Evolutionary conservation across 106 monocot species (phyloP), one percentile per base, ranked within the genome.

Genomic region (Triglochin maritima): DNA sequence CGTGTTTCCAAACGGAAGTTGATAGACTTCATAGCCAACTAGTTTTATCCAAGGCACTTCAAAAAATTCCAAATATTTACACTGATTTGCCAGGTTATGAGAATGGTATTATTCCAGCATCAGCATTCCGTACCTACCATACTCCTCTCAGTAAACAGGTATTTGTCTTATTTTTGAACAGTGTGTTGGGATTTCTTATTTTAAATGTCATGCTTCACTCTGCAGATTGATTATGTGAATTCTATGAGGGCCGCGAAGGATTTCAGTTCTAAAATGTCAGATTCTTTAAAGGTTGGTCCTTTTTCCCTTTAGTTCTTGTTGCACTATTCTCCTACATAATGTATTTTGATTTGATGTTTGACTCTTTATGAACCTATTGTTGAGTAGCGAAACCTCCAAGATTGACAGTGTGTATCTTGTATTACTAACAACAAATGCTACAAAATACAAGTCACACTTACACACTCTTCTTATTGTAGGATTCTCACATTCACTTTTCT

Each of bases 71-170:
- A 57, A 65, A 74, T 9, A 59, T 3, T 5, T 58, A 63, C 9
- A 44, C 42, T 50, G 13, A 63, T 46, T 7, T 58, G 9, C 56
- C 80, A 98, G 96, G 86, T 62, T 92, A 77, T 79, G 82, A 86
- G 52, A 79, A 67, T 84, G 96, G 91, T 14, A 64, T 84, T 44
- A 88, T 98, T 60, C 71, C 75, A 66, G 88, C 91, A 65, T 88
- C 96, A 51, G 74, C 91, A 50, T 98, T 98, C 73, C 91, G 96
- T 48, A 98, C 96, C 60, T 98, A 98, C 60, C 96, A 98, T 72
- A 88, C 83, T 52, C 91, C 96, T 17, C 86, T 98, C 56, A 98
- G 81, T 69, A 88, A 88, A 75, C 96, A 98, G 80, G 96, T 98
- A 56, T 13, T 56, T 56, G 2, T 56, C 15, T 56, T 56, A 13